These are phyloP conservation scores for Parsonsia alboflavescens DNA, from an alignment of 257 asterid species.

Conservation along the genomic window DNA sequence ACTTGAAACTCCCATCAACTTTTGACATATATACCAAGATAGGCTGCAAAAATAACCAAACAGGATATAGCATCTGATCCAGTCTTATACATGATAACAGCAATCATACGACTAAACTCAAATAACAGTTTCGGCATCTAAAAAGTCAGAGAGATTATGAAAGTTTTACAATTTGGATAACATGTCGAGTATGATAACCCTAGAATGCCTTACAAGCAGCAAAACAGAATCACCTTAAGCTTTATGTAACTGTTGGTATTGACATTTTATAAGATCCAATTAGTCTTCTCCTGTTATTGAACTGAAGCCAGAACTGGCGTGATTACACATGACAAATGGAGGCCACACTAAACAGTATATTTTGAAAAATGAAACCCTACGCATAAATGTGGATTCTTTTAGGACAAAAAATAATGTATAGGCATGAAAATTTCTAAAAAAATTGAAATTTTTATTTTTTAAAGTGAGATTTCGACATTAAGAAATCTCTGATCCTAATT, in stretches of 20 bases:
- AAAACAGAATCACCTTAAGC: neutral
- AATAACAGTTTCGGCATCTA: neutral
- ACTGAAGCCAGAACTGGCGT: neutral
- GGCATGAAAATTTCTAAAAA: neutral
- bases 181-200: neutral
- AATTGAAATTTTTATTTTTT: neutral
- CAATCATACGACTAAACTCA: neutral
- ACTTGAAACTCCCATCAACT: constrained; percentile 88
- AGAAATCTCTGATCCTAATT: neutral
- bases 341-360: neutral
- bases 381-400: constrained; percentile 1
- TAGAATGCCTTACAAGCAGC: neutral
- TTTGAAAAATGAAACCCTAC: neutral
- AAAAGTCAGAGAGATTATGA: neutral
- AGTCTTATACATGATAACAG: neutral
- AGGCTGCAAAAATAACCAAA: constrained; percentile 52
- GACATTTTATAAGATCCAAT: neutral
- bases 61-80: neutral
- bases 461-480: neutral
- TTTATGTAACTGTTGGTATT: neutral
- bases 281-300: neutral
- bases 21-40: constrained; percentile 90
- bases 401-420: neutral
- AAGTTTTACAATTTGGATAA: neutral
- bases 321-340: neutral